Evolutionary conservation across 805 yeast genomes (phyloP).

Genomic region (Jamesozyma jinghongensis): DNA sequence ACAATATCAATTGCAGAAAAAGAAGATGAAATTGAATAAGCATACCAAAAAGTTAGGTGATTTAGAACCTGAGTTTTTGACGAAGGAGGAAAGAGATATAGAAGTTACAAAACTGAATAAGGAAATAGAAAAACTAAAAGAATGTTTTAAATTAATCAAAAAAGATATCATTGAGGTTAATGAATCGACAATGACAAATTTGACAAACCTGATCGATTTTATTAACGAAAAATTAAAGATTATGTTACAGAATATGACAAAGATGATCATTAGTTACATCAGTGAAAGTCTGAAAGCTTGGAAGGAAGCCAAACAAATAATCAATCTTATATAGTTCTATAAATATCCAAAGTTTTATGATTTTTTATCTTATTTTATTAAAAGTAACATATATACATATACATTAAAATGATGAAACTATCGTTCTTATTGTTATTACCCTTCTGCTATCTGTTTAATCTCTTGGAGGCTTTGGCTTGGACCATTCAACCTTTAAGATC

Average conservation of each 20-base stretch:
- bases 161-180: slow-evolving; percentile 33
- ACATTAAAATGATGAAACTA: not conserved
- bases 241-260: slow-evolving; percentile 27
- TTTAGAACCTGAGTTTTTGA: slow-evolving; percentile 25
- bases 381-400: not conserved
- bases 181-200: slow-evolving; percentile 25
- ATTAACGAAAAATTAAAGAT: slow-evolving; percentile 25
- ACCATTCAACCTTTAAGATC: slow-evolving; percentile 62
- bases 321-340: slow-evolving; percentile 7
- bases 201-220: slow-evolving; percentile 20
- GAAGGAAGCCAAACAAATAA: slow-evolving; percentile 30
- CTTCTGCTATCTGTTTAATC: not conserved
- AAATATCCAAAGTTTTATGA: not conserved
- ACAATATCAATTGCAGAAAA: slow-evolving; percentile 11
- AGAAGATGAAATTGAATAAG: slow-evolving; percentile 5
- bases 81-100: slow-evolving; percentile 31
- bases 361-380: not conserved
- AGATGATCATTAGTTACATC: slow-evolving; percentile 30
- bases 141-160: slow-evolving; percentile 31
- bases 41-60: slow-evolving; percentile 11
- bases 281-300: slow-evolving; percentile 33
- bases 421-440: not conserved
- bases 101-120: slow-evolving; percentile 30
- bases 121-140: slow-evolving; percentile 33
- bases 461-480: slow-evolving; percentile 34